Base-by-base conservation (phyloP, 2,329 filamentous ascomycete species). In the Reticulascus tulasneorum region DNA sequence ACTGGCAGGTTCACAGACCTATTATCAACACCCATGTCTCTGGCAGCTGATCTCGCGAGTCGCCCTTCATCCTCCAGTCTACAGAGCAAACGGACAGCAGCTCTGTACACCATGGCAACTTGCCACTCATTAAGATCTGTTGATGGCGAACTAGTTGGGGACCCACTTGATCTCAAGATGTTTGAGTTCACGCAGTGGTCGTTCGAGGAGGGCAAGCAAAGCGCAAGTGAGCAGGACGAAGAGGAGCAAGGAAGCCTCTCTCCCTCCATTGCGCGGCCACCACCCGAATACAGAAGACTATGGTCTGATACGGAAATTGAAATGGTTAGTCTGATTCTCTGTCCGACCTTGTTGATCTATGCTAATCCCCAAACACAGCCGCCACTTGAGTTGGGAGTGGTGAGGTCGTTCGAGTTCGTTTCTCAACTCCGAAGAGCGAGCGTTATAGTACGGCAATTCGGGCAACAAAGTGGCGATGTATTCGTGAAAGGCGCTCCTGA, bases 401-500 rank as follows among this genome's bases (percentile, higher is more conserved):
- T 97, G 13, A 91, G 88, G 44, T 81, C 82, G 0, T 98, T 97
- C 53, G 93, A 98, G 50, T 98, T 98, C 51, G 84, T 94, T 7
- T 95, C 93, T 2, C 86, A 96, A 31, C 73, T 98, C 22, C 82
- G 93, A 41, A 80, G 93, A 49, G 89, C 93, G 9, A 97, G 91
- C 63, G 93, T 97, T 12, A 77, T 98, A 44, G 89, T 96, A 12
- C 79, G 90, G 37, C 84, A 87, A 31, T 94, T 94, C 56, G 88
- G 90, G 6, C 81, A 87, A 43, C 82, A 80, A 48, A 89, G 86
- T 43, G 90, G 83, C 28, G 84, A 89, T 49, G 77, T 97, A 25
- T 98, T 88, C 58, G 91, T 97, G 43, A 98, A 98, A 60, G 93
- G 93, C 21, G 93, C 94, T 7, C 93, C 93, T 2, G 93, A 98